Conservation (phyloP, 805 yeast species). For the Torulaspora indica region DNA sequence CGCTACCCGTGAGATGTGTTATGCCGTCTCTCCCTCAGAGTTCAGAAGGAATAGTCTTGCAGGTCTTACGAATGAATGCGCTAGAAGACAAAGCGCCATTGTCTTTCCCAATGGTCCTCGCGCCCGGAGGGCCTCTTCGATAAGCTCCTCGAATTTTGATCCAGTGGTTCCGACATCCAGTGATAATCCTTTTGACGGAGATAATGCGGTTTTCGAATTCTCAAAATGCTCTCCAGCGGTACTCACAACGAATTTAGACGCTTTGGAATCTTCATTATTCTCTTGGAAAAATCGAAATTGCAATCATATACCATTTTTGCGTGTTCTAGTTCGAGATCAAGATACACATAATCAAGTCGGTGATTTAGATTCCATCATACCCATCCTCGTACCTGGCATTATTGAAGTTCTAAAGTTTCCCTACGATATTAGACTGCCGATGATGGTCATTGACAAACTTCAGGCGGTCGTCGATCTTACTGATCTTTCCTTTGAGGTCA, state of each 20-base stretch:
- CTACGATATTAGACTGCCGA: slow-evolving; percentile 11
- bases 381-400: slow-evolving; percentile 5
- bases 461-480: slow-evolving; percentile 12
- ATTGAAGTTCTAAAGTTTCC: slow-evolving; percentile 15
- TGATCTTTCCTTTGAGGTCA: background rate
- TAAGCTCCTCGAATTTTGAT: slow-evolving; percentile 6
- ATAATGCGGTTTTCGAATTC: slow-evolving; percentile 11
- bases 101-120: slow-evolving; percentile 6
- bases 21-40: slow-evolving; percentile 24
- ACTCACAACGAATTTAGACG: slow-evolving; percentile 14
- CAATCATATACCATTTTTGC: slow-evolving; percentile 10
- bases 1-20: slow-evolving; percentile 8
- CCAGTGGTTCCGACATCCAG: slow-evolving; percentile 1
- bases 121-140: slow-evolving; percentile 17
- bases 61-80: slow-evolving; percentile 19
- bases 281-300: slow-evolving; percentile 8
- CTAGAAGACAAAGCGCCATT: slow-evolving; percentile 23
- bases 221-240: slow-evolving; percentile 9
- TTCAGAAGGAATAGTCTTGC: slow-evolving; percentile 26
- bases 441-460: slow-evolving; percentile 13
- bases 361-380: background rate
- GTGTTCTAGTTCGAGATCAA: slow-evolving; percentile 7
- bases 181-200: slow-evolving; percentile 10
- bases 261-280: slow-evolving; percentile 14
- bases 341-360: background rate